Percentiles rank a stretch among this genome's conserved stretches.
Conservation (phyloP, 306 rosid species). For the Lathyrus tuberosus region DNA sequence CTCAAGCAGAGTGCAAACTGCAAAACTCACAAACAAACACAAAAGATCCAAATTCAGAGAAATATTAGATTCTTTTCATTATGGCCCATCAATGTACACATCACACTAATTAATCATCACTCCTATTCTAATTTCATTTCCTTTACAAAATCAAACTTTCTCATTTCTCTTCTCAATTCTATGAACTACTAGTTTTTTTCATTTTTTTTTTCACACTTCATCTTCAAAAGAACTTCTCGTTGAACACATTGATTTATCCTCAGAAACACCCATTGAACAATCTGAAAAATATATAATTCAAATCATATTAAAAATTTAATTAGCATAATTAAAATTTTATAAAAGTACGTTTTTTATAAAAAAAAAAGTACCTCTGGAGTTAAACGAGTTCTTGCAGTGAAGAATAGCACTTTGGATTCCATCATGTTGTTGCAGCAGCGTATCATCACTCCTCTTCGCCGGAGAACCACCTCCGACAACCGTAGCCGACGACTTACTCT, state of each 20-base stretch:
- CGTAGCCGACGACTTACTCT: conserved; percentile 70
- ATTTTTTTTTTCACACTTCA: conserved; percentile 2
- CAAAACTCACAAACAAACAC: conserved; percentile 27
- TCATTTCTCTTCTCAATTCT: conserved; percentile 8
- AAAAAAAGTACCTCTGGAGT: conserved; percentile 54
- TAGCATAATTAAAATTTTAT: neutral
- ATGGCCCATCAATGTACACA: conserved; percentile 58
- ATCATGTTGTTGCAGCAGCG: conserved; percentile 70
- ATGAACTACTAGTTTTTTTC: neutral
- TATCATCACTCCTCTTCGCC: conserved; percentile 67
- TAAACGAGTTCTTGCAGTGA: conserved; percentile 86
- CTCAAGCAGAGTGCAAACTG: conserved; percentile 38
- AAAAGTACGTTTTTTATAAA: too few relatives aligned
- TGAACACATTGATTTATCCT: conserved; percentile 47
- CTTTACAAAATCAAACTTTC: conserved; percentile 15
- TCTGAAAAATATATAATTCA: conserved; percentile 38
- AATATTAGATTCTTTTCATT: conserved; percentile 51
- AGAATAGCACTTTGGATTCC: conserved; percentile 94
- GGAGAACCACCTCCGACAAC: conserved; percentile 43
- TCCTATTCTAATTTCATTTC: conserved; percentile 28
- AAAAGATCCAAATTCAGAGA: conserved; percentile 40
- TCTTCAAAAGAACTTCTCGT: conserved; percentile 55
- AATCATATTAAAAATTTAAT: neutral
- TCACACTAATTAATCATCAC: conserved; percentile 49
- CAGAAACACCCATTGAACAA: conserved; percentile 35